Evolutionary conservation across 2,329 filamentous ascomycete species (phyloP).

Genomic region (Colletotrichum melonis): DNA sequence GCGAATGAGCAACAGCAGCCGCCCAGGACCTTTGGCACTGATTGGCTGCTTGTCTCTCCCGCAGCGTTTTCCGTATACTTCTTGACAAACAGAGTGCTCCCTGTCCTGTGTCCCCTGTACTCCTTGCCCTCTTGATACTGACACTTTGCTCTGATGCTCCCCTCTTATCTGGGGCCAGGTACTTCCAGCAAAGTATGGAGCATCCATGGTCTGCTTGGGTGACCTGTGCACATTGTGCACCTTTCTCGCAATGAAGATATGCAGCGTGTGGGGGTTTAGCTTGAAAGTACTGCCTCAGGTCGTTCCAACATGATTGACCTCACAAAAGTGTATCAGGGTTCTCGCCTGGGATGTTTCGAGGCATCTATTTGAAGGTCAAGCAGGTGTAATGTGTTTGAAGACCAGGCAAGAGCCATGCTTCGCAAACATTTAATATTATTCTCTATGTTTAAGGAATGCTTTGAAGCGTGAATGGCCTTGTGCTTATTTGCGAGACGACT

Average conservation of each 20-base stretch:
- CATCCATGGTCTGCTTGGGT: not conserved
- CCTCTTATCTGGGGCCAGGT: not conserved
- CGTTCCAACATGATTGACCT: constrained; percentile 29
- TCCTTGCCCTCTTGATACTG: not conserved
- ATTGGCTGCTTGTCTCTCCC: not conserved
- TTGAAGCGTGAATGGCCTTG: not conserved
- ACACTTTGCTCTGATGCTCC: not conserved
- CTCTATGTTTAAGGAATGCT: not conserved
- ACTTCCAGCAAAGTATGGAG: not conserved
- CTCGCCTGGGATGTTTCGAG: not conserved
- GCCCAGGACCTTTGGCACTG: not conserved
- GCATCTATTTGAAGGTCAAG: constrained; percentile 12
- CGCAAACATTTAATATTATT: not conserved
- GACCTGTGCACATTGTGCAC: constrained; percentile 10
- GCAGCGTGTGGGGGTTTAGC: constrained; percentile 28
- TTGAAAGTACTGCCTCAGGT: constrained; percentile 2
- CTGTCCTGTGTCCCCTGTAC: constrained; percentile 8
- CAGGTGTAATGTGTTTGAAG: not conserved
- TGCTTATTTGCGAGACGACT: not conserved
- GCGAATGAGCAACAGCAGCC: constrained; percentile 8
- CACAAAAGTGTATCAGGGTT: constrained; percentile 17
- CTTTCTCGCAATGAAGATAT: constrained; percentile 20
- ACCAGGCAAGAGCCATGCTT: not conserved
- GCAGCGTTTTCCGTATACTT: constrained; percentile 8
- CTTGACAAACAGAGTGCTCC: constrained; percentile 3